Evolutionary conservation across 352 stramenopile species (phyloP), one percentile per base, ranked within the genome.

Genomic region (Globisporangium lucens): DNA sequence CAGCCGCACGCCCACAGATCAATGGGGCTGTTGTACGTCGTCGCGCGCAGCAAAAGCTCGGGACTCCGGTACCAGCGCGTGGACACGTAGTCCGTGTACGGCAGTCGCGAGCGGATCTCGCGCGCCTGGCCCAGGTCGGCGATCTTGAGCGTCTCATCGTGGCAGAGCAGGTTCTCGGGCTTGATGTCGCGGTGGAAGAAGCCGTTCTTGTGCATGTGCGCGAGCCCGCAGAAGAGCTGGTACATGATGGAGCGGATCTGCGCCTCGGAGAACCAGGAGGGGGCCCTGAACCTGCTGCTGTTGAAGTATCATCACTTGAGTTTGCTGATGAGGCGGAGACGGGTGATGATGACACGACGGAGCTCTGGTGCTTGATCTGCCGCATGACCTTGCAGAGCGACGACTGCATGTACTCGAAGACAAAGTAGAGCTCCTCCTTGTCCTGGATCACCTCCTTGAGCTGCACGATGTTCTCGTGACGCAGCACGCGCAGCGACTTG

Each of bases 341-440:
- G 0, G 24, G 24, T 24, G 24, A 24, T 5, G 36, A 13, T 43
- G 36, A 12, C 35, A 41, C 4, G 6, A 13, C 30, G 56, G 63
- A 22, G 5, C 30, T 33, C 51, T 82, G 69, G 24, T 63, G 66
- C 38, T 73, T 78, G 27, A 76, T 56, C 53, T 70, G 73, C 2
- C 83, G 79, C 76, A 95, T 87, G 51, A 91, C 79, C 22, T 78
- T 80, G 67, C 87, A 92, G 55, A 95, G 81, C 22, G 82, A 94
- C 46, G 82, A 88, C 56, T 95, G 75, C 79, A 93, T 87, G 78
- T 90, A 95, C 83, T 95, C 86, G 62, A 95, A 95, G 9, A 94
- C 85, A 70, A 94, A 94, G 74, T 93, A 95, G 49, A 95, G 83
- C 73, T 94, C 83, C 33, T 91, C 85, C 55, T 93, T 91, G 73